Base-by-base conservation (phyloP, 495 filamentous ascomycete genomes). In the Neurospora cerealis region DNA sequence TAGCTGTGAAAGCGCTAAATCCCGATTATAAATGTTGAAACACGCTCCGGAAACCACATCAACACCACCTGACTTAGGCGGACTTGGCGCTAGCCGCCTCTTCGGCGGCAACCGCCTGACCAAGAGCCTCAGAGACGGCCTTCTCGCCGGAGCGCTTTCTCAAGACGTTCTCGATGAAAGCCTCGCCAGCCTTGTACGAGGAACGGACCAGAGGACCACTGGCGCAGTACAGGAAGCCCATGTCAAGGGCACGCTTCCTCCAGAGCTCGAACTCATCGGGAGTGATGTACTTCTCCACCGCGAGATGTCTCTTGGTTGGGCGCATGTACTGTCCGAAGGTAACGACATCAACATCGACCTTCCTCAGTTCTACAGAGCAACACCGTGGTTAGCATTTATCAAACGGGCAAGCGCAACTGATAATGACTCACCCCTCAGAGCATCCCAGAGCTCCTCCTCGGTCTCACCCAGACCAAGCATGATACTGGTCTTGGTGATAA, bases 301-400 rank as follows among this genome's bases (percentile, higher is more conserved):
- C 90, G 91, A 99, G 95, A 83, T 99, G 96, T 4, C 94, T 88
- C 87, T 97, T 98, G 11, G 96, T 99, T 13, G 96, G 96, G 5
- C 94, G 92, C 96, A 99, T 99, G 85, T 99, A 99, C 86, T 99
- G 96, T 4, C 96, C 96, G 74, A 99, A 98, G 0, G 96, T 99
- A 44, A 99, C 93, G 15, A 99, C 93, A 74, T 99, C 96, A 34
- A 97, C 94, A 74, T 92, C 86, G 44, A 89, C 84, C 72, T 89
- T 89, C 32, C 96, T 89, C 37, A 98, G 86, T 79, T 97, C 92
- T 87, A 66, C 4, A 54, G 11, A 19, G 42, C 42, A 60, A 19
- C 11, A 48, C 11, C 11, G 2, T 44, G n/a, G 24, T 34, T 24
- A 48, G 39, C 28, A n/a, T 10, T 2, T 1, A 34, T 44, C 32